phyloP scores from a whole-genome alignment of 306 rosid genomes.

The Malus sylvestris region DNA sequence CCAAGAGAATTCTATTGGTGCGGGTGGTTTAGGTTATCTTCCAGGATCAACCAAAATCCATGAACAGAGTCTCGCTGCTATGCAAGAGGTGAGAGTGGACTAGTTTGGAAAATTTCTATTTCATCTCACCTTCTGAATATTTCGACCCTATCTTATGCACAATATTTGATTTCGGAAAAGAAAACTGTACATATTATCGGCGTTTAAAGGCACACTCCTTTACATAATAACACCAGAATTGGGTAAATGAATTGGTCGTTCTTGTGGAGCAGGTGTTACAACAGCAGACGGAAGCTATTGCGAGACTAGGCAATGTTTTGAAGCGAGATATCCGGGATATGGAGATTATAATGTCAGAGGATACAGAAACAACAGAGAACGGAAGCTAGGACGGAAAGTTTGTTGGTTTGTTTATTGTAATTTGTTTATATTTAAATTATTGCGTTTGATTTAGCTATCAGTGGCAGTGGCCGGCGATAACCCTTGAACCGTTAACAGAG shows the following conservation, averaged over 20 bases:
- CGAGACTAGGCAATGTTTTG: conserved; percentile 79
- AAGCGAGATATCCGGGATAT: conserved; percentile 82
- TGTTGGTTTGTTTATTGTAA: not conserved
- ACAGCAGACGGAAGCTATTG: conserved; percentile 92
- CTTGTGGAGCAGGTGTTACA: conserved; percentile 67
- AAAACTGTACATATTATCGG: too few species aligned
- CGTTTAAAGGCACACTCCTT: not conserved
- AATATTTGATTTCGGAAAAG: too few species aligned
- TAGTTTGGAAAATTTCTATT: not conserved
- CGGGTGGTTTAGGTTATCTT: conserved; percentile 55
- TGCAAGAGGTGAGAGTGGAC: conserved; percentile 69
- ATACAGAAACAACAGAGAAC: conserved; percentile 32
- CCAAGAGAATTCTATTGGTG: conserved; percentile 54
- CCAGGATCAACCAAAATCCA: conserved; percentile 83
- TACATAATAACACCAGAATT: not conserved
- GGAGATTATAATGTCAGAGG: conserved; percentile 85
- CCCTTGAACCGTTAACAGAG: not conserved
- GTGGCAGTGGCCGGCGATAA: too few species aligned
- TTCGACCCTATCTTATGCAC: too few species aligned
- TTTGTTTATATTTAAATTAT: not conserved
- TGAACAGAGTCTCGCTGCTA: conserved; percentile 71
- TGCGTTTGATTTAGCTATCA: not conserved
- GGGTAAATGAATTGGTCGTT: not conserved
- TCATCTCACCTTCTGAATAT: not conserved
- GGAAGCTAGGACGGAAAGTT: not conserved